Percentiles rank a stretch among this genome's conserved stretches.
These are phyloP conservation scores for Symbiodinium pilosum DNA, from an alignment of 73 alveolate species.

Conservation along the genomic window DNA sequence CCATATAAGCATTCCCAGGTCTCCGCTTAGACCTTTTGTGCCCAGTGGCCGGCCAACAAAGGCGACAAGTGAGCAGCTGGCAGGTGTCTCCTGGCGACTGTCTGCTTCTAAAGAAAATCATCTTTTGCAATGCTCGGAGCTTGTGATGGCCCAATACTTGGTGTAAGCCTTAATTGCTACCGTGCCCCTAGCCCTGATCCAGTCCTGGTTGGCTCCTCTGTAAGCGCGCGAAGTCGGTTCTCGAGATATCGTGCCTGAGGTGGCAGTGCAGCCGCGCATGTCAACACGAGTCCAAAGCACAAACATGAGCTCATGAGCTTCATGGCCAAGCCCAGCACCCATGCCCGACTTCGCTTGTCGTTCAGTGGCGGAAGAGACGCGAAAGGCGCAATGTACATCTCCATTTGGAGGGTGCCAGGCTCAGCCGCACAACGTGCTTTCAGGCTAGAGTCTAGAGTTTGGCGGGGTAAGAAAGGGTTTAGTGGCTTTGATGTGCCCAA, in stretches of 20 bases:
- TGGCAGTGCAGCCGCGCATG: not conserved
- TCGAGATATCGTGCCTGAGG: slow-evolving; percentile 60
- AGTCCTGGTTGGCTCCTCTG: slow-evolving; percentile 82
- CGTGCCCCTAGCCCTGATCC: not conserved
- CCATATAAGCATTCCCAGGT: no score
- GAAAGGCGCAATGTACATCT: slow-evolving; percentile 62
- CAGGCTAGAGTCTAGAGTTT: not conserved
- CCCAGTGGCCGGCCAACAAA: slow-evolving; percentile 20
- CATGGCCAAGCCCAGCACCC: slow-evolving; percentile 33
- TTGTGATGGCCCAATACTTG: no score
- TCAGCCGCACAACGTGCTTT: not conserved
- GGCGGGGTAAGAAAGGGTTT: not conserved
- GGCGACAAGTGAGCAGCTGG: slow-evolving; percentile 93
- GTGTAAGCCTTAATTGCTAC: no score
- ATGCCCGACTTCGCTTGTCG: slow-evolving; percentile 79
- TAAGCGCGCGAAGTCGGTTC: slow-evolving; percentile 46
- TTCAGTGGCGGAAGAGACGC: slow-evolving; percentile 65
- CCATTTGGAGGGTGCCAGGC: not conserved
- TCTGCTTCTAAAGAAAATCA: no score
- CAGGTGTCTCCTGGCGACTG: slow-evolving; percentile 39
- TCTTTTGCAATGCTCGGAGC: no score
- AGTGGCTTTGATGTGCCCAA: not conserved
- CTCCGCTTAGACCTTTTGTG: no score
- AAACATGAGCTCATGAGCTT: not conserved
- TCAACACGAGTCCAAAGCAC: no score